Percentiles rank a stretch among this genome's conserved stretches.
These are phyloP conservation scores for Sodiomyces alkalinus DNA, from an alignment of 2,329 filamentous ascomycete species.

Conservation along the genomic window DNA sequence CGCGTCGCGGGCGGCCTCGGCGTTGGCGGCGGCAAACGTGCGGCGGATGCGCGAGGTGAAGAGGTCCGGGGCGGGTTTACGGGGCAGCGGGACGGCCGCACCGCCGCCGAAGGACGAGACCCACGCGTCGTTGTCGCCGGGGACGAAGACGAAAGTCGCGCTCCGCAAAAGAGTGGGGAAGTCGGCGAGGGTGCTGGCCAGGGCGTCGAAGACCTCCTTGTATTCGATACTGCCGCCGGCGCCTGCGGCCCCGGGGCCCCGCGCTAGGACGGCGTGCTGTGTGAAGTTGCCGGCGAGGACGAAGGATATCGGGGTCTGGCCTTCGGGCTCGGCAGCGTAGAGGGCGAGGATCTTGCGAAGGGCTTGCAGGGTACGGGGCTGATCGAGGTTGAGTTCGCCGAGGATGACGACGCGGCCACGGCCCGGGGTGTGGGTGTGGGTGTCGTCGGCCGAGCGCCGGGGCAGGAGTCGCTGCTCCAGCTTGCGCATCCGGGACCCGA, in stretches of 20 bases:
- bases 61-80: conserved; percentile 63
- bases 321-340: conserved; percentile 52
- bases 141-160: conserved; percentile 82
- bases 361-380: conserved; percentile 66
- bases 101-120: conserved; percentile 70
- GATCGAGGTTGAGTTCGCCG: conserved; percentile 76
- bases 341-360: conserved; percentile 61
- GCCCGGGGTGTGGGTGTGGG: conserved; percentile 19
- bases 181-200: conserved; percentile 70
- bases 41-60: conserved; percentile 81
- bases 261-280: conserved; percentile 46
- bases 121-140: conserved; percentile 97
- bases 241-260: too few relatives aligned
- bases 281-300: conserved; percentile 78
- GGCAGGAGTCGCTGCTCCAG: conserved; percentile 55
- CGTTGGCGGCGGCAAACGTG: conserved; percentile 64
- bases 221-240: conserved; percentile 82
- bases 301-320: conserved; percentile 60
- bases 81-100: conserved; percentile 53
- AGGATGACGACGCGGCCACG: conserved; percentile 55
- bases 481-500: conserved; percentile 67
- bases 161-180: conserved; percentile 66
- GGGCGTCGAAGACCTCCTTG: conserved; percentile 86
- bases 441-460: conserved; percentile 17
- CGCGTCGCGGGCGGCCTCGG: conserved; percentile 31